These are phyloP conservation scores for Coniosporium tulheliwenetii DNA, from an alignment of 2,329 filamentous ascomycete species.

Conservation along the genomic window DNA sequence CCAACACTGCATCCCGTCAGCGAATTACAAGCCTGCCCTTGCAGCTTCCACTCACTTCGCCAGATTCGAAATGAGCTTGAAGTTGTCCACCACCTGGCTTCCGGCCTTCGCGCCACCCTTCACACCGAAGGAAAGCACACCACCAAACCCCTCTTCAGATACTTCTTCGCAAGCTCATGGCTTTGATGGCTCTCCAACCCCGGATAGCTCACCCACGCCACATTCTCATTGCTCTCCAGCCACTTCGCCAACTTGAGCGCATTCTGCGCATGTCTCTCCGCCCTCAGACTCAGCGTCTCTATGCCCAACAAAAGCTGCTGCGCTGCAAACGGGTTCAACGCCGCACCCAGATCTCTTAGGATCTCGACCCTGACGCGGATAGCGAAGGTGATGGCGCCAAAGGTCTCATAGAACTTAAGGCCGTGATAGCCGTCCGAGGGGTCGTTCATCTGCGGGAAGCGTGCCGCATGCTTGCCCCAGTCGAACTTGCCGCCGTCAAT, in stretches of 20 bases:
- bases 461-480: slow-evolving; percentile 69
- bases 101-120: slow-evolving; percentile 78
- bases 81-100: slow-evolving; percentile 76
- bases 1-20: slow-evolving; percentile 44
- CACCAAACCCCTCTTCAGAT: slow-evolving; percentile 75
- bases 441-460: slow-evolving; percentile 88
- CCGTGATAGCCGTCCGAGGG: slow-evolving; percentile 83
- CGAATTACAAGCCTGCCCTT: not conserved
- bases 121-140: slow-evolving; percentile 84
- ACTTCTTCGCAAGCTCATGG: slow-evolving; percentile 72
- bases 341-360: slow-evolving; percentile 68
- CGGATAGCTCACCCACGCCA: slow-evolving; percentile 88
- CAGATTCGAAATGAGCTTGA: slow-evolving; percentile 89
- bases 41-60: slow-evolving; percentile 46
- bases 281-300: slow-evolving; percentile 78
- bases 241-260: slow-evolving; percentile 65
- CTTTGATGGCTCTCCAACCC: slow-evolving; percentile 70
- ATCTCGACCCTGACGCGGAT: slow-evolving; percentile 81
- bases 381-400: slow-evolving; percentile 67
- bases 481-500: slow-evolving; percentile 86
- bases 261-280: slow-evolving; percentile 76
- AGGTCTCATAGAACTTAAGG: slow-evolving; percentile 87
- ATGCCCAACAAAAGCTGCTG: slow-evolving; percentile 81
- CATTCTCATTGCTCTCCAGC: slow-evolving; percentile 68
- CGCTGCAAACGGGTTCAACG: slow-evolving; percentile 78